Evolutionary conservation across 2,329 filamentous ascomycete species (phyloP), one percentile per base, ranked within the genome.

Genomic region (Tympanopsis confertula): DNA sequence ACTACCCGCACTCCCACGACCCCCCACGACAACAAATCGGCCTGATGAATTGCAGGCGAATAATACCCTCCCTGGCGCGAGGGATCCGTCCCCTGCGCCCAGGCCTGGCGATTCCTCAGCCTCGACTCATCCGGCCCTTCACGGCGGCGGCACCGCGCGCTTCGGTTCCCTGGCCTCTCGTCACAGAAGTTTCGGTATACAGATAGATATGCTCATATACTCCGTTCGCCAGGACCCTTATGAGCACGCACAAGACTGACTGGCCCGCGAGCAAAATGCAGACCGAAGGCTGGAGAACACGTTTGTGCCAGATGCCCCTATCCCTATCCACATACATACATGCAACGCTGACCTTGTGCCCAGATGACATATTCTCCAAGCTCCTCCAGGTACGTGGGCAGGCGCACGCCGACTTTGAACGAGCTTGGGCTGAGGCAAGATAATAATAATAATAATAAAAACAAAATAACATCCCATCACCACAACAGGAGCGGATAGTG

Each of bases 401-500:
- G 12, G 13, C 14, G 28, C 10, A 7, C 36, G 14, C 22, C 14
- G n/a, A 66, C 58, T 55, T 65, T 57, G 19, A 59, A 63, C 36
- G 57, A 65, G 10, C n/a, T n/a, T n/a, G n/a, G n/a, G n/a, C n/a
- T n/a, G n/a, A n/a, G n/a, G n/a, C n/a, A n/a, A n/a, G n/a, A n/a
- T n/a, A n/a, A n/a, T n/a, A n/a, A n/a, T n/a, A n/a, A n/a, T n/a
- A n/a, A n/a, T n/a, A n/a, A n/a, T n/a, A n/a, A n/a, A n/a, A n/a
- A n/a, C n/a, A n/a, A n/a, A n/a, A n/a, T n/a, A n/a, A n/a, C n/a
- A n/a, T n/a, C n/a, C n/a, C n/a, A n/a, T n/a, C n/a, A n/a, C n/a
- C n/a, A n/a, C n/a, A n/a, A 20, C 22, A 86, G 78, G 89, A 96
- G 68, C 85, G 89, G 45, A 96, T 96, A 52, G 73, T 98, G 52